Conservation (phyloP, 2,329 filamentous ascomycete species). For the Fusarium sp. region DNA sequence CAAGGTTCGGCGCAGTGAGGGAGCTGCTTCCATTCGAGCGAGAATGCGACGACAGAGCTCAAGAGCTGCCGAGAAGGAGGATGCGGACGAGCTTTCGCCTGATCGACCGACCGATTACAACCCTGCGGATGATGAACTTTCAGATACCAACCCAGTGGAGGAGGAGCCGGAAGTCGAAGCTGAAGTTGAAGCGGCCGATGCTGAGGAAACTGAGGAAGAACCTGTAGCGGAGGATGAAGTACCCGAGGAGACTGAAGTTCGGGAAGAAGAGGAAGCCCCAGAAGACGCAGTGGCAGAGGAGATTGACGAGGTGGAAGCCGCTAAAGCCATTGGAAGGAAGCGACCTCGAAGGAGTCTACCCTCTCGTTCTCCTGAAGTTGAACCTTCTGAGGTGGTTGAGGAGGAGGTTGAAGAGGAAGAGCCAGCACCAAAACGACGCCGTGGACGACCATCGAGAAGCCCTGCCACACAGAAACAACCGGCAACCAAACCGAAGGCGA, state of each 20-base stretch:
- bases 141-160: conserved; percentile 16
- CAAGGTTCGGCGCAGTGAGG: conserved; percentile 52
- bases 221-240: conserved; percentile 34
- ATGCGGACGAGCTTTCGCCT: conserved; percentile 49
- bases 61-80: conserved; percentile 30
- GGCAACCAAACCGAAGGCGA: conserved; percentile 36
- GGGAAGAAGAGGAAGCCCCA: conserved; percentile 30
- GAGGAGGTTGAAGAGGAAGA: conserved; percentile 45
- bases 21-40: conserved; percentile 45
- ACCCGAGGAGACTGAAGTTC: conserved; percentile 37
- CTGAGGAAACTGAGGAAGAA: conserved; percentile 31
- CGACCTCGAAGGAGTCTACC: conserved; percentile 51
- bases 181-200: neutral
- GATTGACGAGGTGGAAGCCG: conserved; percentile 54
- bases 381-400: conserved; percentile 47
- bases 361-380: conserved; percentile 54
- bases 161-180: conserved; percentile 4
- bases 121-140: conserved; percentile 20
- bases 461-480: conserved; percentile 55
- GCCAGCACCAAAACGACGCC: conserved; percentile 50
- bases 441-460: conserved; percentile 50
- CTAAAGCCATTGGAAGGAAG: conserved; percentile 54
- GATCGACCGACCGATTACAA: conserved; percentile 29
- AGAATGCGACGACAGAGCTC: conserved; percentile 39
- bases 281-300: conserved; percentile 51